Percentiles rank a stretch among this genome's conserved stretches.
phyloP scores from a whole-genome alignment of 2,329 filamentous ascomycete genomes.

The Zelopaecilomyces penicillatus region DNA sequence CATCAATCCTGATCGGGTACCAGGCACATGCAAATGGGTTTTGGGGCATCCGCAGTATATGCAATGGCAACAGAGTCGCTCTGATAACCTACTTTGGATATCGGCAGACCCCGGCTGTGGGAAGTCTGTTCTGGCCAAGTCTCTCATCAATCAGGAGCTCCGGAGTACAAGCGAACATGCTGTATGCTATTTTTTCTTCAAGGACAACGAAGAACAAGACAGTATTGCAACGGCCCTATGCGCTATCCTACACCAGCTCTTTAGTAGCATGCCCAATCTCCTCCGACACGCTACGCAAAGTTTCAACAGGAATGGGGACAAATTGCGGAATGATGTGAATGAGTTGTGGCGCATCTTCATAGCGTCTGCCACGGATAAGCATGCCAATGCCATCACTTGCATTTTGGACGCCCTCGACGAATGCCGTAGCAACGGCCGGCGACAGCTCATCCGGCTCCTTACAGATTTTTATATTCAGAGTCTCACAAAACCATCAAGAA shows the following conservation, averaged over 20 bases:
- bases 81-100: conserved; percentile 26
- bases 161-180: conserved; percentile 7
- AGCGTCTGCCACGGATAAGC: conserved; percentile 1
- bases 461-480: conserved; percentile 3
- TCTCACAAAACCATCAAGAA: neutral
- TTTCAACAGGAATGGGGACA: conserved; percentile 14
- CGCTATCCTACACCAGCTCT: conserved; percentile 29
- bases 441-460: conserved; percentile 1
- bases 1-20: conserved; percentile 19
- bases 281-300: conserved; percentile 12
- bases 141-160: conserved; percentile 24
- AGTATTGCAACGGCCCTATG: conserved; percentile 21
- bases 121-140: conserved; percentile 29
- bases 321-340: neutral
- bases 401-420: conserved; percentile 10
- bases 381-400: neutral
- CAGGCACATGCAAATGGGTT: conserved; percentile 26
- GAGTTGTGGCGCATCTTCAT: conserved; percentile 8
- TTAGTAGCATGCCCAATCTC: conserved; percentile 16
- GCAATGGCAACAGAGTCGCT: conserved; percentile 15
- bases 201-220: conserved; percentile 26
- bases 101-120: conserved; percentile 32
- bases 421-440: neutral
- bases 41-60: conserved; percentile 19
- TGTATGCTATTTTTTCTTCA: conserved; percentile 31